Evolutionary conservation across 2,329 filamentous ascomycete species (phyloP), one percentile per base, ranked within the genome.

Genomic region (Fusarium hainanense): DNA sequence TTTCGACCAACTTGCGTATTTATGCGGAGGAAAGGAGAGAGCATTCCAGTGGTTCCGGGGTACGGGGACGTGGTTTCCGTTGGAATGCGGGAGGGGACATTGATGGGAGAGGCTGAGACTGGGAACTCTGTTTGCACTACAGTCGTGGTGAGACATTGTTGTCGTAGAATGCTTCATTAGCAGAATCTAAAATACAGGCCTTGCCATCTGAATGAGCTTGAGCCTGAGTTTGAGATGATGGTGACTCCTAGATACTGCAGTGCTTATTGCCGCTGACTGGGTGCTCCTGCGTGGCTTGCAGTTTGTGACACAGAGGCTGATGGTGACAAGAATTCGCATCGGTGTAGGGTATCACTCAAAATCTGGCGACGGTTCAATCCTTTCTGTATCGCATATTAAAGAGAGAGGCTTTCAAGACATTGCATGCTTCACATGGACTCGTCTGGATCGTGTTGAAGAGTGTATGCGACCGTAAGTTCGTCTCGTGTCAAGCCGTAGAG

Each of bases 41-140:
- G 55, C 62, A 43, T 66, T 61, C 63, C 62, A 47, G 40, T 18
- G 18, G 7, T 30, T 25, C 55, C 49, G 21, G 16, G 2, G 2
- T 23, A 30, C 44, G 7, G 63, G 56, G 20, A 20, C 12, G 3
- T n/a, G 32, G 56, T 25, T 2, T 20, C 4, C 8, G 18, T 27
- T 28, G 13, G 9, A 18, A 50, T 20, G 28, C 46, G 59, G 14
- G 20, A 14, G 7, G 6, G 4, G 4, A 30, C 10, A 21, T 16
- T 12, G n/a, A 25, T 25, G 13, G 27, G 5, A 11, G 6, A 16
- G 27, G n/a, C 20, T 32, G 13, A 30, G 12, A 14, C 27, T 21
- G 6, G 6, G 18, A 16, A 7, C 14, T 20, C 18, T 48, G 21
- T 48, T 41, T 48, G 1, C 34, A n/a, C 34, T 37, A 37, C 34